Evolutionary conservation across 805 yeast genomes (phyloP).

Genomic region (Metschnikowia shivogae): DNA sequence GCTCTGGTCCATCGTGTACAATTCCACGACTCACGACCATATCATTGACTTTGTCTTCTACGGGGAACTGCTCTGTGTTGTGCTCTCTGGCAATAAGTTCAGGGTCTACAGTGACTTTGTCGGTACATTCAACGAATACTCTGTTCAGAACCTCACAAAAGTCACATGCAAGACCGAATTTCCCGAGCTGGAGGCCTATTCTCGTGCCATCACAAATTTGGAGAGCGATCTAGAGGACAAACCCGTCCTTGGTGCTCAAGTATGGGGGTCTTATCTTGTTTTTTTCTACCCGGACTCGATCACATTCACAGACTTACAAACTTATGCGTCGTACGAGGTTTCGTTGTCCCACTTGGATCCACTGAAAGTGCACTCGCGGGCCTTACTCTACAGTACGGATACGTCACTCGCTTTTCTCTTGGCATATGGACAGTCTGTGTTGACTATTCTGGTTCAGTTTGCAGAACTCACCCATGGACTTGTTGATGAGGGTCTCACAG

Average conservation of each 20-base stretch:
- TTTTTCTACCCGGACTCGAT: slow-evolving; percentile 35
- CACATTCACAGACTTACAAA: slow-evolving; percentile 34
- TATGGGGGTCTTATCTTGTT: slow-evolving; percentile 43
- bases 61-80: slow-evolving; percentile 53
- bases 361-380: slow-evolving; percentile 22
- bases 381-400: slow-evolving; percentile 11
- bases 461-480: slow-evolving; percentile 22
- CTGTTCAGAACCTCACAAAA: slow-evolving; percentile 17
- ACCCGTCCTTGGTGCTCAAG: slow-evolving; percentile 24
- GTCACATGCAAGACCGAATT: background rate
- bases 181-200: background rate
- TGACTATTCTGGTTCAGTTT: slow-evolving; percentile 24
- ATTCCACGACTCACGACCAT: slow-evolving; percentile 45
- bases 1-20: slow-evolving; percentile 34
- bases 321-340: slow-evolving; percentile 37
- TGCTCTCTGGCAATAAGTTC: slow-evolving; percentile 48
- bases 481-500: slow-evolving; percentile 38
- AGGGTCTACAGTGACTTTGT: slow-evolving; percentile 62
- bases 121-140: slow-evolving; percentile 59
- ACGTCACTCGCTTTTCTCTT: slow-evolving; percentile 21
- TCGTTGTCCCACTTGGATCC: slow-evolving; percentile 24
- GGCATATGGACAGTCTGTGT: slow-evolving; percentile 26
- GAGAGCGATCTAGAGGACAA: slow-evolving; percentile 31
- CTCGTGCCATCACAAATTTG: slow-evolving; percentile 26
- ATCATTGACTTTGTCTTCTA: slow-evolving; percentile 50